These are phyloP conservation scores for Kwoniella shandongensis DNA, from an alignment of 768 basidiomycete genomes.

Conservation along the genomic window DNA sequence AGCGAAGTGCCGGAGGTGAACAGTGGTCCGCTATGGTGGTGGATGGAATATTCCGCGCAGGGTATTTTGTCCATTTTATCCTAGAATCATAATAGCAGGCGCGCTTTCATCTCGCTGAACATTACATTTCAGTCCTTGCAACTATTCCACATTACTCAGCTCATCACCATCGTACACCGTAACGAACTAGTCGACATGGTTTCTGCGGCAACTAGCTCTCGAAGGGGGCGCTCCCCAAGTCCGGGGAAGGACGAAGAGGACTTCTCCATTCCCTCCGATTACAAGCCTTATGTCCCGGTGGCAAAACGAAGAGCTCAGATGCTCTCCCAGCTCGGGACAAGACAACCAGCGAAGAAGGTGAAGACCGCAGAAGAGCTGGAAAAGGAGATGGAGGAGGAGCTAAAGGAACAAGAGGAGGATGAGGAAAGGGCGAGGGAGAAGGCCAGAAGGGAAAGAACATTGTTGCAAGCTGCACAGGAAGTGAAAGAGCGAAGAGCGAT, in stretches of 20 bases:
- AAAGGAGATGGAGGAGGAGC: constrained; percentile 56
- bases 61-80: not conserved
- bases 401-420: constrained; percentile 73
- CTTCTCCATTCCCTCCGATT: constrained; percentile 54
- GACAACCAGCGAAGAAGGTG: constrained; percentile 60
- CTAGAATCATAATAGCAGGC: not conserved
- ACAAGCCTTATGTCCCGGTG: constrained; percentile 84
- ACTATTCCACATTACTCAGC: not conserved
- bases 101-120: not conserved
- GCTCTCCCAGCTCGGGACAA: constrained; percentile 66
- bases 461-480: constrained; percentile 91
- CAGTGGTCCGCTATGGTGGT: not conserved
- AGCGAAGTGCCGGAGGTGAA: not conserved
- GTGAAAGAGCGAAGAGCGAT: constrained; percentile 78
- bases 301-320: constrained; percentile 78
- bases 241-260: constrained; percentile 15
- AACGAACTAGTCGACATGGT: constrained; percentile 20
- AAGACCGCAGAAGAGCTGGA: constrained; percentile 59
- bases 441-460: constrained; percentile 76
- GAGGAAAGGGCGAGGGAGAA: constrained; percentile 74
- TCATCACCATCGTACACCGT: not conserved
- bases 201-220: not conserved
- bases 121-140: not conserved
- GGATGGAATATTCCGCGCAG: constrained; percentile 7
- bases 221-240: constrained; percentile 7